Evolutionary conservation across 768 basidiomycete genomes (phyloP), one percentile per base, ranked within the genome.

Genomic region (Hygrocybe punicea): DNA sequence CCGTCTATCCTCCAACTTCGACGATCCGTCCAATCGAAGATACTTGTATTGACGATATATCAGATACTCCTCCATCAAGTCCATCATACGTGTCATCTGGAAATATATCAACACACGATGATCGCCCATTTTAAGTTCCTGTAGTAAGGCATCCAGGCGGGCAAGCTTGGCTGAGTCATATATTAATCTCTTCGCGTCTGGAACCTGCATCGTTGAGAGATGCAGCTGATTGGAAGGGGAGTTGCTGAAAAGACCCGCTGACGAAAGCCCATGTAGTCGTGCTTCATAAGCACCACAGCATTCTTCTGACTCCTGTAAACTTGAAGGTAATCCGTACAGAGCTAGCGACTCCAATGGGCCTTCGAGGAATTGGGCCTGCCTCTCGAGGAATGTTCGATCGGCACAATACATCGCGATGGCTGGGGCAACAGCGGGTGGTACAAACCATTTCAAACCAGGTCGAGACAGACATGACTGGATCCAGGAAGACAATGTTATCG

Each of bases 41-140:
- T 98, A 97, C 71, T 93, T 95, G 78, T 93, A 93, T 70, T 98
- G 95, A 2, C 96, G 86, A 74, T 90, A 97, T 57, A 97, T 92
- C 58, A 99, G 79, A 69, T 98, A 99, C 69, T 98, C 97, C 71
- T 98, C 97, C 85, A 98, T 95, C 50, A 98, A 78, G 69, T 98
- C 95, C 87, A 99, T 97, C 97, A 98, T 99, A 58, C 89, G 84
- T 11, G 96, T 98, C 97, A 99, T 99, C 72, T 99, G 97, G 86
- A 98, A 98, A 75, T 98, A 99, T 17, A 99, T 81, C 64, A 99
- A 73, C 13, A 96, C 93, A 46, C 94, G 86, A 72, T 99, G 97
- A 59, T 95, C 95, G 1, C 86, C 89, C 35, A 84, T 80, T 74
- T 97, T 98, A 56, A 99, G 84, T 65, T 96, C 91, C 59, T 91